These are phyloP conservation scores for Penicillium sp. DNA, from an alignment of 2,329 filamentous ascomycete species.

Conservation along the genomic window DNA sequence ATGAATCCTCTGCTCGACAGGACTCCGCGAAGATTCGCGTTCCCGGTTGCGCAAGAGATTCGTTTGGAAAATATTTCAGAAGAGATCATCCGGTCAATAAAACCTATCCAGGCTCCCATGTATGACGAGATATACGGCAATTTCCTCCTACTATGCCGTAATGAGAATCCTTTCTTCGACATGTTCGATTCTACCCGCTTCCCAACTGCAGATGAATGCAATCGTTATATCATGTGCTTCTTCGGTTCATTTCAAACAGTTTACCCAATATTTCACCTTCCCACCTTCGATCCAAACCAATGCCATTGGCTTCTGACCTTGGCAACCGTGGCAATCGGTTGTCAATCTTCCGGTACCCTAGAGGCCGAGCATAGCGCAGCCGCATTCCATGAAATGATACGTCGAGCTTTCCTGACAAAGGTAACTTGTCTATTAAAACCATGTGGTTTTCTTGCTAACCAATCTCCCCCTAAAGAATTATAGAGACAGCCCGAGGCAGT, in stretches of 20 bases:
- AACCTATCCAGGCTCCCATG: constrained; percentile 26
- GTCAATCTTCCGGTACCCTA: constrained; percentile 36
- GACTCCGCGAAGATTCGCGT: constrained; percentile 24
- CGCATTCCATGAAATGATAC: constrained; percentile 48
- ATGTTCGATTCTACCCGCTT: constrained; percentile 38
- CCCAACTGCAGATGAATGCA: constrained; percentile 31
- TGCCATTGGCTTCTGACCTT: constrained; percentile 47
- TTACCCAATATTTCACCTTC: constrained; percentile 46
- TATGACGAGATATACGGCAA: constrained; percentile 35
- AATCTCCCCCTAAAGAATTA: constrained; percentile 29
- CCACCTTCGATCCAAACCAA: constrained; percentile 41
- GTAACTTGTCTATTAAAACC: constrained; percentile 23
- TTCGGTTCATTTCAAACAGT: constrained; percentile 45
- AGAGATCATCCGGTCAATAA: constrained; percentile 9
- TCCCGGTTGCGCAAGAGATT: constrained; percentile 25
- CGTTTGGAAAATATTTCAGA: constrained; percentile 22
- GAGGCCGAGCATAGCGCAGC: constrained; percentile 33
- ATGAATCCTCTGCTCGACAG: constrained; percentile 16
- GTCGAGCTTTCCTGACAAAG: constrained; percentile 41
- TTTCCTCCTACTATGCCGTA: constrained; percentile 39
- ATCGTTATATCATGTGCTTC: constrained; percentile 40
- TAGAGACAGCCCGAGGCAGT: constrained; percentile 15
- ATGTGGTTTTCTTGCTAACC: constrained; percentile 3
- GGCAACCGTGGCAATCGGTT: constrained; percentile 47
- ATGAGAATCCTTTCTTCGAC: constrained; percentile 33